Percentiles rank a stretch among this genome's conserved stretches.
Conservation (phyloP, 176 grass and related monocot species). For the Ampelocalamus luodianensis region DNA sequence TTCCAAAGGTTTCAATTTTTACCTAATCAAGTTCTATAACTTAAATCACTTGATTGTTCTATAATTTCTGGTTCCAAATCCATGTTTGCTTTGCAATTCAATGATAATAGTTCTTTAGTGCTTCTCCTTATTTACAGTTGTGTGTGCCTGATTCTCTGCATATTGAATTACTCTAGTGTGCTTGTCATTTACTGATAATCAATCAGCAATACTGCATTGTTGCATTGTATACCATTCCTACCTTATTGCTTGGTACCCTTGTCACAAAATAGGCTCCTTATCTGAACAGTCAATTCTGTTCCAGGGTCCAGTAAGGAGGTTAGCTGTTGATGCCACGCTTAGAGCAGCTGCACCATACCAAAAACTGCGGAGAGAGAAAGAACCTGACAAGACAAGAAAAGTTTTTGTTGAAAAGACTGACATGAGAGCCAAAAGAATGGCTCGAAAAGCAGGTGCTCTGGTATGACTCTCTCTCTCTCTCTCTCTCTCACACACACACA, state of each 20-base stretch:
- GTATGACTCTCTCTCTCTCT: slow-evolving; percentile 49
- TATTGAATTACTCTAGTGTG: slow-evolving; percentile 22
- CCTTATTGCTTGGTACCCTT: slow-evolving; percentile 25
- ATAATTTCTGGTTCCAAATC: slow-evolving; percentile 8
- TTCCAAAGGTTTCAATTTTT: slow-evolving; percentile 79
- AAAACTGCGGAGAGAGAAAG: slow-evolving; percentile 80
- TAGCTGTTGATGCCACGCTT: slow-evolving; percentile 97
- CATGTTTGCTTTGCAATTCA: background rate
- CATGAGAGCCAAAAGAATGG: slow-evolving; percentile 99
- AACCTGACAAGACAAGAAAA: slow-evolving; percentile 70
- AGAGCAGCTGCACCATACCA: slow-evolving; percentile 99
- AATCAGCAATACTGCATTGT: slow-evolving; percentile 12
- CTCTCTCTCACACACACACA: no score
- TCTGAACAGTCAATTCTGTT: slow-evolving; percentile 38
- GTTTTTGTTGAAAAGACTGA: slow-evolving; percentile 98
- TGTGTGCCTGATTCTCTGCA: background rate
- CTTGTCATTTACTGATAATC: background rate
- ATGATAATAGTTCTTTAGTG: slow-evolving; percentile 1
- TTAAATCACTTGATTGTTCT: slow-evolving; percentile 15
- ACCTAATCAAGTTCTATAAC: background rate
- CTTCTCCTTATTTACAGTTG: background rate
- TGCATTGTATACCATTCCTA: background rate
- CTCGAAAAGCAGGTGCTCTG: slow-evolving; percentile 97
- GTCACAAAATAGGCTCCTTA: slow-evolving; percentile 29
- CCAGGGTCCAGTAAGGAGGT: slow-evolving; percentile 91